Evolutionary conservation across 345 rosid species (phyloP), one percentile per base, ranked within the genome.

Genomic region (Tarenaya hassleriana): DNA sequence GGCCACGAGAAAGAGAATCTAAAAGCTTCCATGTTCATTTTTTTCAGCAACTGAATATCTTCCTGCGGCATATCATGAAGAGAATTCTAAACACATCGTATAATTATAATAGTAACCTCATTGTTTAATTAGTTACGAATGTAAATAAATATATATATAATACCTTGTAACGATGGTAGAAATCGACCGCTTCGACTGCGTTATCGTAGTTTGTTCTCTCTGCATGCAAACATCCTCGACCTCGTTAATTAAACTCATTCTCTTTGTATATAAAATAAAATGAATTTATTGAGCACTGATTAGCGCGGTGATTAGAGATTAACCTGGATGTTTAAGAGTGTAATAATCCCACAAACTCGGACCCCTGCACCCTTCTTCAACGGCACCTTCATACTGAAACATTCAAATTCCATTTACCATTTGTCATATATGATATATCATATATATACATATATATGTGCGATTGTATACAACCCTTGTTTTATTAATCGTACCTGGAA

Each of bases 1-100:
- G 79, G 27, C 85, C 85, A 79, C 16, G 82, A 74, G 3, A 79
- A 69, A 27, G 80, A 79, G 68, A 79, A 71, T 16, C 77, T 79
- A 35, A 68, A 76, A 34, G 72, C 64, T 53, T 79, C 74, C 56
- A 74, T 49, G 19, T 75, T 73, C 18, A 76, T 1, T 4, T 47
- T 50, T 16, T 74, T 71, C 62, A 79, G 16, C 16, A 69, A 40
- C 16, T 54, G 64, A 10, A 67, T 58, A 52, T 79, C 85, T 35
- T 74, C 73, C 84, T 75, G 62, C 29, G 61, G 29, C n/a, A 34
- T 34, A 33, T 18, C 0, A 4, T n/a, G n/a, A n/a, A n/a, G n/a
- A n/a, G n/a, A n/a, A n/a, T n/a, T n/a, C n/a, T n/a, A n/a, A n/a
- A n/a, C n/a, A n/a, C n/a, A n/a, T n/a, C n/a, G n/a, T n/a, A n/a